Percentiles rank a stretch among this genome's conserved stretches.
These are phyloP conservation scores for Nannochloropsis granulata DNA, from an alignment of 108 stramenopile species.

Conservation along the genomic window DNA sequence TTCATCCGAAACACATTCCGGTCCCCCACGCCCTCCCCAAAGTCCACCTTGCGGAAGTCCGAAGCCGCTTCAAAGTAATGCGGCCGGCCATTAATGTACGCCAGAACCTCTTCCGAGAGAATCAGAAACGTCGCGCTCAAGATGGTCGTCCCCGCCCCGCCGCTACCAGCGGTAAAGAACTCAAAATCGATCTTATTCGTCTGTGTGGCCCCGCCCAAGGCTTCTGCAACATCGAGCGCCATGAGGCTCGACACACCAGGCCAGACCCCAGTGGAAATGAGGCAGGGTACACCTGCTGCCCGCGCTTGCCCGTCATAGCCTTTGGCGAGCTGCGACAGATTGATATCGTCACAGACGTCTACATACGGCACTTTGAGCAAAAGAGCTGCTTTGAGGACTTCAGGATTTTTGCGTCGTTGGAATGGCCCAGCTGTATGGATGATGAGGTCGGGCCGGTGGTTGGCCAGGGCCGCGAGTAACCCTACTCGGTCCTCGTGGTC, in stretches of 20 bases:
- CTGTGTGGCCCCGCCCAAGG: slow-evolving; percentile 4
- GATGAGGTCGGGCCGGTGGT: slow-evolving; percentile 8
- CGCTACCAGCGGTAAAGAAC: slow-evolving; percentile 15
- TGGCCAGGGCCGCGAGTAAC: not conserved
- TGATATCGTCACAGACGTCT: slow-evolving; percentile 21
- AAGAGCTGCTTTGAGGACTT: slow-evolving; percentile 16
- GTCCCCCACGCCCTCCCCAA: slow-evolving; percentile 5
- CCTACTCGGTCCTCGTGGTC: slow-evolving; percentile 11
- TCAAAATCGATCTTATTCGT: slow-evolving; percentile 15
- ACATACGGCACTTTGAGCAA: slow-evolving; percentile 6
- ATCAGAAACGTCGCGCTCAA: slow-evolving; percentile 24
- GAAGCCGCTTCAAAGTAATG: slow-evolving; percentile 9
- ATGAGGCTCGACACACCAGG: slow-evolving; percentile 19
- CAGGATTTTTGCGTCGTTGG: slow-evolving; percentile 6
- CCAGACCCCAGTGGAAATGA: slow-evolving; percentile 26
- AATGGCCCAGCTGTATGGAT: slow-evolving; percentile 28
- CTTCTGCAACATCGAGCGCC: slow-evolving; percentile 9
- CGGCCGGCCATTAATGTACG: slow-evolving; percentile 3
- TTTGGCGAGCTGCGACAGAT: slow-evolving; percentile 15
- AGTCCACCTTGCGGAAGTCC: slow-evolving; percentile 21
- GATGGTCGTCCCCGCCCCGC: slow-evolving; percentile 19
- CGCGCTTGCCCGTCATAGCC: not conserved
- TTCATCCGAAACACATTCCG: slow-evolving; percentile 18
- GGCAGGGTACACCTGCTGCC: slow-evolving; percentile 9
- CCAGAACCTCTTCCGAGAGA: slow-evolving; percentile 15